Base-by-base conservation (phyloP, 345 rosid species). In the Rhodamnia rubescens region DNA sequence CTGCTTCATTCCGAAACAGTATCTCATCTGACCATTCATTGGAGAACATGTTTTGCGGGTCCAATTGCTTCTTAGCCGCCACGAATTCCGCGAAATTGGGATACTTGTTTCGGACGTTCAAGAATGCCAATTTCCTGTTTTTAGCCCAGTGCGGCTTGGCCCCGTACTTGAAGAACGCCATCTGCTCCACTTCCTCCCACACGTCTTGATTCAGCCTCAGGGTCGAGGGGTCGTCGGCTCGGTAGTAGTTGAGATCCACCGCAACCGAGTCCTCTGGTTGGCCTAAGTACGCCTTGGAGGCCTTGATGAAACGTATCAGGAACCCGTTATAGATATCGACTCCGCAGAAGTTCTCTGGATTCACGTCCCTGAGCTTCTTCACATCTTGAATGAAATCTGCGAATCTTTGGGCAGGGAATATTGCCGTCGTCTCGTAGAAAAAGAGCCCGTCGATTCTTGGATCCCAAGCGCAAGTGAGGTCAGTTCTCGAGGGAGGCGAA, bases 131-230 rank as follows among this genome's bases (percentile, higher is more conserved):
- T 85, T 94, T 95, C 88, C 95, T 91, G 55, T 95, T 97, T 89
- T 97, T 97, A 12, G 92, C 96, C 98, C 98, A 97, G 83, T 97
- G 99, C 1, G 99, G 97, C 85, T 86, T 94, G 1, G 98, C 98
- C n/a, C 92, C 93, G 32, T 95, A 53, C 84, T 94, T 94, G 85
- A 93, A 85, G 87, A 97, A 94, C 9, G 98, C 99, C 86, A 97
- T 92, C 86, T 95, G 98, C 93, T 97, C 98, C 26, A 95, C 87
- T 91, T 97, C 98, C 90, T 95, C 99, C 95, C 92, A 91, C 49
- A 91, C 88, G 59, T 95, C 96, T 90, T 97, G 88, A 84, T 94
- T 93, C 59, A 95, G 44, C 55, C 98, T 92, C 18, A 96, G 99
- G 10, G 90, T 93, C 18, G 89, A 90, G 32, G 92, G 90, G 40